phyloP scores from a whole-genome alignment of 176 grass and related monocot species.

The Raddia distichophylla region DNA sequence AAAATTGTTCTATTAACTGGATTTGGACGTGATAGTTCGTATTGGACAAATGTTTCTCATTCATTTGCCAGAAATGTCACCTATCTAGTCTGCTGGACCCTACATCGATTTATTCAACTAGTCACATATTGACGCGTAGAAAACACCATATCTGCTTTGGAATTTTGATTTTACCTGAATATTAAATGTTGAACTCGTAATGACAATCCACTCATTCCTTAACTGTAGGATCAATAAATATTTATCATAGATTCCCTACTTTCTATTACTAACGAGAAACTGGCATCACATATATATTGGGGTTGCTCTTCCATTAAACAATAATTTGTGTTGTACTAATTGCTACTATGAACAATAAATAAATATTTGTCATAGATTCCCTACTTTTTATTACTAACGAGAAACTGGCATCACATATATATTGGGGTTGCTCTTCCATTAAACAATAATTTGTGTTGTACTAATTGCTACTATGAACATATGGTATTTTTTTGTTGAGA shows the following conservation, averaged over 20 bases:
- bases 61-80: neutral
- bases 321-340: neutral
- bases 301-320: neutral
- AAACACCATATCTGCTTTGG: neutral
- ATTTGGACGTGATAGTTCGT: neutral
- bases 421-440: neutral
- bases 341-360: too few relatives aligned
- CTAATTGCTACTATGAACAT: neutral
- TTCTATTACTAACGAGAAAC: neutral
- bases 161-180: neutral
- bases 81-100: neutral
- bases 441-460: neutral
- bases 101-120: neutral
- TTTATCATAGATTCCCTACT: neutral
- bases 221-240: neutral
- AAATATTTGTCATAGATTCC: neutral
- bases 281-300: neutral
- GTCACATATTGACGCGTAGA: neutral
- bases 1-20: neutral
- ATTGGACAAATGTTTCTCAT: neutral
- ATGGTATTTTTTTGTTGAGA: neutral
- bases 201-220: neutral
- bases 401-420: neutral
- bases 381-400: neutral
- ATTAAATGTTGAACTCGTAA: slow-evolving; percentile 13